Conservation (phyloP, 768 basidiomycete genomes). For the Roridomyces roridus region DNA sequence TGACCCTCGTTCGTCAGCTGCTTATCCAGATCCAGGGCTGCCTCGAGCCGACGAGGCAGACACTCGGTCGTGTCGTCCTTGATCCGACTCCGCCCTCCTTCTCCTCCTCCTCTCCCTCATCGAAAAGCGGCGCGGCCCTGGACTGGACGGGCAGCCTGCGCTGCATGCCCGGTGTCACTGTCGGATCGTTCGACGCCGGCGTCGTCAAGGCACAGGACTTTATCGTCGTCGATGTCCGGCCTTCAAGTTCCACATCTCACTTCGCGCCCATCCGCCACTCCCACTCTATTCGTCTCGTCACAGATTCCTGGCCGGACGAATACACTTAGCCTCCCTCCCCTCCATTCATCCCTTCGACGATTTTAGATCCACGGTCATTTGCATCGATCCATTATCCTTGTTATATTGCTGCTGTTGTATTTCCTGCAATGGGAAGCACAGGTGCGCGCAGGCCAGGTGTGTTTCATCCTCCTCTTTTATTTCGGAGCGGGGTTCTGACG, state of each 20-base stretch:
- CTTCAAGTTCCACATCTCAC: neutral
- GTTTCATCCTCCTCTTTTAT: no score
- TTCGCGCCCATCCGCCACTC: neutral
- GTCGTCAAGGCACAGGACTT: neutral
- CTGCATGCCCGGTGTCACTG: neutral
- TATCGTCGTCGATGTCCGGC: neutral
- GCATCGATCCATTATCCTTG: no score
- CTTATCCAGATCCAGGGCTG: neutral
- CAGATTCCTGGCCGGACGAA: neutral
- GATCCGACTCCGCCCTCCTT: neutral
- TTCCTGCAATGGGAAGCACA: no score
- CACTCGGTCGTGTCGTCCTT: neutral
- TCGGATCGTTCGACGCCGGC: neutral
- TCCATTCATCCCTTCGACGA: no score
- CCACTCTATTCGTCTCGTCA: neutral
- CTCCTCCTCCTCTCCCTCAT: neutral
- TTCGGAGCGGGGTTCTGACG: no score
- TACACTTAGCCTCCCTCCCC: no score
- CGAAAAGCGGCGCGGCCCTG: neutral
- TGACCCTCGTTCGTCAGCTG: conserved; percentile 6
- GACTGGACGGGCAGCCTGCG: neutral
- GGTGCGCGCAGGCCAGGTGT: no score
- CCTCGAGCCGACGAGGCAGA: no score
- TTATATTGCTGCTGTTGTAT: neutral
- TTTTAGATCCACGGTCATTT: no score